A percentile compares a stretch with the other conserved stretches of the same genome.
These are phyloP conservation scores for Panellus pusillus DNA, from an alignment of 768 basidiomycete species.

Conservation along the genomic window DNA sequence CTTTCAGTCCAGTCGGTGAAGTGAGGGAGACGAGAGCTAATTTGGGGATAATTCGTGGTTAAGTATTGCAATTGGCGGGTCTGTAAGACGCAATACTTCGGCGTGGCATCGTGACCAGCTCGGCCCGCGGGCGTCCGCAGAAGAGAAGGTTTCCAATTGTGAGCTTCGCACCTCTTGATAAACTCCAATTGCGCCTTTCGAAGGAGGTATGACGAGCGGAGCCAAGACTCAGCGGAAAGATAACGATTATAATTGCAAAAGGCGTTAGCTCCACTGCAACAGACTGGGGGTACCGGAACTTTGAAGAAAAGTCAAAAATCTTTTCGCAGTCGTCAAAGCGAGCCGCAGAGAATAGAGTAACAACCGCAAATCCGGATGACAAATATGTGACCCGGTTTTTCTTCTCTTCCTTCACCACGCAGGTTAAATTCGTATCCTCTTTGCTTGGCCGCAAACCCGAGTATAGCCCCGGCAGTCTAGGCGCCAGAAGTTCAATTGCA, in stretches of 20 bases:
- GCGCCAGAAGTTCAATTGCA: background rate
- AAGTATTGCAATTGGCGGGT: background rate
- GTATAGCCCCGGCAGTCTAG: too few relatives aligned
- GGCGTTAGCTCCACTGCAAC: too few relatives aligned
- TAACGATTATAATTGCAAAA: too few relatives aligned
- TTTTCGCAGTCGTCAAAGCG: background rate
- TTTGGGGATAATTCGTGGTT: background rate
- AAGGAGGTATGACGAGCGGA: constrained; percentile 1
- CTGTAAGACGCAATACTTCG: constrained; percentile 4
- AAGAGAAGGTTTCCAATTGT: background rate
- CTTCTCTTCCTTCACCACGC: background rate
- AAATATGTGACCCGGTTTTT: too few relatives aligned
- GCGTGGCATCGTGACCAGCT: background rate
- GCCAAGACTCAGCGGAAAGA: too few relatives aligned
- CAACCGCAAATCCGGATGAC: too few relatives aligned
- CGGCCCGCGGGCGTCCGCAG: background rate
- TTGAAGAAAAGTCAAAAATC: background rate
- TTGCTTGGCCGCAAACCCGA: too few relatives aligned
- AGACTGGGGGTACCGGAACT: too few relatives aligned
- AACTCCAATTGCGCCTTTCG: background rate
- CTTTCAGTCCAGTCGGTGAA: background rate
- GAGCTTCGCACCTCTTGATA: background rate
- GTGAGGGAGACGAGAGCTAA: background rate
- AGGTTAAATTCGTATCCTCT: background rate
- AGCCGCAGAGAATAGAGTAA: too few relatives aligned